These are phyloP conservation scores for Drosera spatulata DNA, from an alignment of 179 eudicot genomes.

Conservation along the genomic window DNA sequence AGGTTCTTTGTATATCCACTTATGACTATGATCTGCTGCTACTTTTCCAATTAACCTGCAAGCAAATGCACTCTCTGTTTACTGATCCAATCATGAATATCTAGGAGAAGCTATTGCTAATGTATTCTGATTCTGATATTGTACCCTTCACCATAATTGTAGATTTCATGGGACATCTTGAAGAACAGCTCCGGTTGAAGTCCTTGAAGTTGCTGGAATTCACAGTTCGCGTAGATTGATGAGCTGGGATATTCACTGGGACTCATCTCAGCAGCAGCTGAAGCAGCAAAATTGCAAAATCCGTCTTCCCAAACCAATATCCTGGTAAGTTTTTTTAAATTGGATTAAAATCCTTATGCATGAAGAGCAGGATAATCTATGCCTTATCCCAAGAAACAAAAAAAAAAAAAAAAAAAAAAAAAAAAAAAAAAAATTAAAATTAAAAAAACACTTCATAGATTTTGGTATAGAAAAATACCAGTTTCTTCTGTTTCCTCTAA, in stretches of 20 bases:
- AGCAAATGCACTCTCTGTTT: background rate
- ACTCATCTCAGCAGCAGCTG: constrained; percentile 29
- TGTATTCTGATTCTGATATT: background rate
- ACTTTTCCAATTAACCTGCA: constrained; percentile 44
- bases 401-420: background rate
- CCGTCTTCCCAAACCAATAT: constrained; percentile 53
- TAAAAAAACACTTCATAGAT: too few relatives aligned
- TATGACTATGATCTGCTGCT: constrained; percentile 48
- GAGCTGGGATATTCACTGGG: constrained; percentile 14
- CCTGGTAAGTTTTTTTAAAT: constrained; percentile 9
- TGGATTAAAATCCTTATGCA: background rate
- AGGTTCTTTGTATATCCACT: constrained; percentile 43
- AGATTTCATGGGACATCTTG: constrained; percentile 52
- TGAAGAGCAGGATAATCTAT: background rate
- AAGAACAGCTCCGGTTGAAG: constrained; percentile 45
- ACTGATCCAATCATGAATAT: background rate
- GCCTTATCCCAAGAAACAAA: background rate
- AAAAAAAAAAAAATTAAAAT: background rate
- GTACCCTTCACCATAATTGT: constrained; percentile 48
- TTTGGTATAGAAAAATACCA: constrained; percentile 14
- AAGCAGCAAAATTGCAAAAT: constrained; percentile 33
- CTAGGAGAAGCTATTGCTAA: background rate
- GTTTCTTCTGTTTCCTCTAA: constrained; percentile 43
- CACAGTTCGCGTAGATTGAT: constrained; percentile 17
- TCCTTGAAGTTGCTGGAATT: constrained; percentile 24